phyloP scores from a whole-genome alignment of 331 rosid species.

The Rhamnella rubrinervis region DNA sequence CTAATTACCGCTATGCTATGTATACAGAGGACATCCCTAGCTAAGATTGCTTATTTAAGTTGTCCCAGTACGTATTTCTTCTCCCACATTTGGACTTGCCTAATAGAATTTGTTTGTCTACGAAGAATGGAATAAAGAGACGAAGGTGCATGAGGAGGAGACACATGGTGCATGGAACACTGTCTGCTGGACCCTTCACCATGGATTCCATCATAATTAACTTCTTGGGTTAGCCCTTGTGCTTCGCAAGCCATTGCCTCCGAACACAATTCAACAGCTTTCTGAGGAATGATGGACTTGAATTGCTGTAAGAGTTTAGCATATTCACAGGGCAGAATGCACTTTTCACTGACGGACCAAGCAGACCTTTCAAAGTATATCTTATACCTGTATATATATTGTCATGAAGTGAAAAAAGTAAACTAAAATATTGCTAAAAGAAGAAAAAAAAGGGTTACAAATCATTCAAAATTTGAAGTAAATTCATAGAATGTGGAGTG shows the following conservation, averaged over 20 bases:
- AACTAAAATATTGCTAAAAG: too few relatives aligned
- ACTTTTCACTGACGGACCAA: too few relatives aligned
- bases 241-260: constrained; percentile 64
- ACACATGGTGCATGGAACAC: constrained; percentile 50
- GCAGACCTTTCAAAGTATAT: too few relatives aligned
- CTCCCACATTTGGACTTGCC: constrained; percentile 51
- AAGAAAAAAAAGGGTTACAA: too few relatives aligned
- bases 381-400: too few relatives aligned
- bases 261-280: constrained; percentile 51
- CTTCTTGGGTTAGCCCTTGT: constrained; percentile 33
- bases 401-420: too few relatives aligned
- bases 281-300: too few relatives aligned
- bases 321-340: too few relatives aligned
- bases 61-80: constrained; percentile 21
- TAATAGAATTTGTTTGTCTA: constrained; percentile 37
- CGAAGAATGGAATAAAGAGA: constrained; percentile 32
- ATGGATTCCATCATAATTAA: constrained; percentile 60
- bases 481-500: too few relatives aligned
- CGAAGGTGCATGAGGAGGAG: constrained; percentile 56
- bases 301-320: too few relatives aligned
- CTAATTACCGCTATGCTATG: not conserved
- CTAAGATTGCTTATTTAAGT: constrained; percentile 24
- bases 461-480: too few relatives aligned
- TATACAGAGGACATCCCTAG: not conserved
- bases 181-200: constrained; percentile 46